These are phyloP conservation scores for Chaetomium strumarium DNA, from an alignment of 2,329 filamentous ascomycete genomes.

Conservation along the genomic window DNA sequence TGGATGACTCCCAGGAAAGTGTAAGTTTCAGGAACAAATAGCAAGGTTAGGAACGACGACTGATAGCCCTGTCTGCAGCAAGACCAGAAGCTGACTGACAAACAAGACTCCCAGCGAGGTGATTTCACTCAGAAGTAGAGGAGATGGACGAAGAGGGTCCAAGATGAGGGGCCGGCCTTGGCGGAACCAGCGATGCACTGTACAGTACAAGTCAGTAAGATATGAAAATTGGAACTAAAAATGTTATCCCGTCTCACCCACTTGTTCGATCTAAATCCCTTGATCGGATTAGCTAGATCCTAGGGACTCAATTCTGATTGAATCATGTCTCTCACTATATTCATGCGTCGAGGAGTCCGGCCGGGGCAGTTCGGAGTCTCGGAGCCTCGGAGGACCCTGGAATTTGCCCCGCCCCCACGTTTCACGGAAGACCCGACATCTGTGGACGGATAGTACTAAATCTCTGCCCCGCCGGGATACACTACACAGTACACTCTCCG, in stretches of 20 bases:
- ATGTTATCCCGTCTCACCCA: too few relatives aligned
- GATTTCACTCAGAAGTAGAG: conserved; percentile 14
- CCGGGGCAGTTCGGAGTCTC: background rate
- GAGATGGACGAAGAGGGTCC: background rate
- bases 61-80: conserved; percentile 18
- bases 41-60: background rate
- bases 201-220: too few relatives aligned
- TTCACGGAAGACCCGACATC: background rate
- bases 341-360: too few relatives aligned
- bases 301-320: too few relatives aligned
- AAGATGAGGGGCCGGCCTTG: too few relatives aligned
- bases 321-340: too few relatives aligned
- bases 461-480: conserved; percentile 12
- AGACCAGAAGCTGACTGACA: conserved; percentile 26
- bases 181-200: too few relatives aligned
- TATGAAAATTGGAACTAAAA: too few relatives aligned
- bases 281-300: too few relatives aligned
- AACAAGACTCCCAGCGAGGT: conserved; percentile 18
- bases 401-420: conserved; percentile 16
- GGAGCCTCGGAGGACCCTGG: background rate
- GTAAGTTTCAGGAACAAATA: conserved; percentile 1
- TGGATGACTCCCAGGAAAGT: conserved; percentile 8
- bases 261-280: too few relatives aligned
- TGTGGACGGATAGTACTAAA: too few relatives aligned
- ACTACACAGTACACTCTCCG: background rate